Evolutionary conservation across 1,284 basidiomycete species (phyloP), one percentile per base, ranked within the genome.

Genomic region (Papiliotrema fonsecae): DNA sequence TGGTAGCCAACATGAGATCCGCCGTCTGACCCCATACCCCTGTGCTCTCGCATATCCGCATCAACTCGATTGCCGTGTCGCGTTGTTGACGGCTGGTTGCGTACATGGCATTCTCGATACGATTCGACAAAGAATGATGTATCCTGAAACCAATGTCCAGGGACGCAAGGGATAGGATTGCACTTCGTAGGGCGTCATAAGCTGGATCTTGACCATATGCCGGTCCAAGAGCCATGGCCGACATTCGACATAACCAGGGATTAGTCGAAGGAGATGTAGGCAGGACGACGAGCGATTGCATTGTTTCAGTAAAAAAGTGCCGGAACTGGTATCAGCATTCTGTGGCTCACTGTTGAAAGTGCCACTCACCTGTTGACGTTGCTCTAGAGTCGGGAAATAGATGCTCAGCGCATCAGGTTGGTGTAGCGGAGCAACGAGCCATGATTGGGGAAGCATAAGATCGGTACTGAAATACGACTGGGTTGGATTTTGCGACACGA

Each of bases 81-180:
- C 59, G 39, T 24, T 61, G 54, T 2, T 39, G 52, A 5, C 39
- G 21, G 26, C 56, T 58, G 2, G 46, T 42, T 0, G 50, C 34
- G 42, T 57, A 57, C 60, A 61, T 55, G 1, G 45, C 53, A 30
- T 58, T 57, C 19, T 56, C 50, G 9, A 45, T 39, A 21, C 21
- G 34, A n/a, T 38, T 38, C 10, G 26, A 31, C 16, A 49, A 22
- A 3, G 39, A 21, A 4, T 28, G 14, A 4, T 50, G 26, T 31
- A 54, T 51, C 28, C 51, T 54, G 47, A 56, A 52, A 1, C 60
- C 60, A 21, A 58, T 50, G 30, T 61, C 60, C 25, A 58, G 51
- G 2, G 57, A 52, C 2, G 60, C 49, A n/a, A 61, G 50, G 14
- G 53, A 55, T 2, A 61, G 42, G 18, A 61, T 53, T 2, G 51